Evolutionary conservation across 306 rosid species (phyloP).

Genomic region (Cajanus cajan): DNA sequence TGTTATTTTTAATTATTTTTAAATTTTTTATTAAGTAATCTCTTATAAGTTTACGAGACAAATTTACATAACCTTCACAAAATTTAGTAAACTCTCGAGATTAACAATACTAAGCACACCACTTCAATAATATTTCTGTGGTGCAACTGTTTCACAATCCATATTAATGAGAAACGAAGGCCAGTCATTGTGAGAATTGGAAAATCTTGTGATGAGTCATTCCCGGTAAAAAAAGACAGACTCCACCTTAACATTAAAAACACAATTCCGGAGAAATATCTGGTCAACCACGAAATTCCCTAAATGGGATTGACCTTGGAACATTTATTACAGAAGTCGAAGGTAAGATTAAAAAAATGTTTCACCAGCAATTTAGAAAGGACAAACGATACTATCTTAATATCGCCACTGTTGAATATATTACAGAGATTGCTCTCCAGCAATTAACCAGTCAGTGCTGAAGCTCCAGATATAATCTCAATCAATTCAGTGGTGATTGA

Average conservation of each 20-base stretch:
- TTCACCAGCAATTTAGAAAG: constrained; percentile 44
- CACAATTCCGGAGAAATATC: constrained; percentile 25
- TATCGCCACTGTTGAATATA: constrained; percentile 44
- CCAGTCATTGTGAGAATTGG: not conserved
- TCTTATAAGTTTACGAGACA: no score
- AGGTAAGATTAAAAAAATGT: constrained; percentile 29
- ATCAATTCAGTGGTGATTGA: constrained; percentile 96
- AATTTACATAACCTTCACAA: no score
- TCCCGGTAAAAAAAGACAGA: constrained; percentile 14
- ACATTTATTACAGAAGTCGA: constrained; percentile 51
- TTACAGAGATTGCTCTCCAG: constrained; percentile 27
- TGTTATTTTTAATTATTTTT: no score
- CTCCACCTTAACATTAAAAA: constrained; percentile 39
- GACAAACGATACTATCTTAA: constrained; percentile 37
- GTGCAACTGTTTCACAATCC: not conserved
- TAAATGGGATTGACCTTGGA: constrained; percentile 35
- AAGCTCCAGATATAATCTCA: constrained; percentile 98
- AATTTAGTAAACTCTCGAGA: no score
- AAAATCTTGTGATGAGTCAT: constrained; percentile 17
- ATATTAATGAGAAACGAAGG: not conserved
- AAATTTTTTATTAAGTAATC: no score
- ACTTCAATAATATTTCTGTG: not conserved
- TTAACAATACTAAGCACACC: no score
- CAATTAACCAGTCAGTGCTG: constrained; percentile 72
- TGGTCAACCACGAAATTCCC: constrained; percentile 38